These are phyloP conservation scores for Yarrowia sp. DNA, from an alignment of 805 yeast species.

Conservation along the genomic window DNA sequence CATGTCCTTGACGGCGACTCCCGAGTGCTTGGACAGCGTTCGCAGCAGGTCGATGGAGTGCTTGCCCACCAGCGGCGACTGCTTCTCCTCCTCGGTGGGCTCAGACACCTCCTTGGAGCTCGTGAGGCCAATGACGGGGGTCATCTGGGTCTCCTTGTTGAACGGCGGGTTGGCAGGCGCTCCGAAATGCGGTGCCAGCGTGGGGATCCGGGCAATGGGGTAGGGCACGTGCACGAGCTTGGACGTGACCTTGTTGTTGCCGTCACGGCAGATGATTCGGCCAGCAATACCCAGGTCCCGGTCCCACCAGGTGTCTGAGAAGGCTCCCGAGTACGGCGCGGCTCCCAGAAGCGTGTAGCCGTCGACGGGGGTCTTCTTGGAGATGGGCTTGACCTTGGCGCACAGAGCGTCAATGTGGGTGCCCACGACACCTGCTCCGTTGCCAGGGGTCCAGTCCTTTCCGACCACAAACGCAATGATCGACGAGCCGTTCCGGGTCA, in stretches of 20 bases:
- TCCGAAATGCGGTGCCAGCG: constrained; percentile 86
- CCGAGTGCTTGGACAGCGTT: constrained; percentile 66
- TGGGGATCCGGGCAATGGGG: constrained; percentile 73
- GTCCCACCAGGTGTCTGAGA: constrained; percentile 74
- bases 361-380: constrained; percentile 63
- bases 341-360: constrained; percentile 79
- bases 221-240: constrained; percentile 48
- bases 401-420: constrained; percentile 75
- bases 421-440: constrained; percentile 67
- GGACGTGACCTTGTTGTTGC: constrained; percentile 45
- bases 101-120: constrained; percentile 50
- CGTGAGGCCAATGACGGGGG: constrained; percentile 71
- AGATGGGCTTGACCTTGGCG: constrained; percentile 70
- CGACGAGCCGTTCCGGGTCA: constrained; percentile 71
- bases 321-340: constrained; percentile 80
- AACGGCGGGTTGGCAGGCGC: constrained; percentile 67
- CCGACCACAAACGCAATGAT: constrained; percentile 77
- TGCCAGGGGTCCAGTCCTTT: constrained; percentile 64
- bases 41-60: constrained; percentile 71
- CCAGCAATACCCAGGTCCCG: constrained; percentile 86
- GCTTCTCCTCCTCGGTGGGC: constrained; percentile 66
- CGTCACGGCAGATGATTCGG: constrained; percentile 61
- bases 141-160: constrained; percentile 75
- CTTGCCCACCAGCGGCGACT: constrained; percentile 67
- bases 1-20: constrained; percentile 63